phyloP scores from a whole-genome alignment of 192 early-diverging fungal genomes.

The Rhizophagus clarus region DNA sequence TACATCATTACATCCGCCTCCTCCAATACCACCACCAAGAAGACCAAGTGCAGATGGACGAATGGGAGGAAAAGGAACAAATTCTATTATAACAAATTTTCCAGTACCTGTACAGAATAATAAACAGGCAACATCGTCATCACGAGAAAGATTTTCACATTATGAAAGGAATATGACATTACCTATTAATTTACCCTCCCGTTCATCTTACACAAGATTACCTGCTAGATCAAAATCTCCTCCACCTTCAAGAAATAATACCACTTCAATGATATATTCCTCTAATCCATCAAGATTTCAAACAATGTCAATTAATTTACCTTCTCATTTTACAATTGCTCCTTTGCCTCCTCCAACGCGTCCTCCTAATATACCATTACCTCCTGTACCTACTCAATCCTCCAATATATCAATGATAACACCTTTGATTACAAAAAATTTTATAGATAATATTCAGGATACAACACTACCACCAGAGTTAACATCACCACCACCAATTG shows the following conservation, averaged over 20 bases:
- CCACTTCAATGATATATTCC: not conserved
- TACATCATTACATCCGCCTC: not conserved
- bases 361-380: slow-evolving; percentile 19
- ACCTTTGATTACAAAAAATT: not conserved
- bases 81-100: not conserved
- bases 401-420: not conserved
- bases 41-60: not conserved
- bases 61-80: not conserved
- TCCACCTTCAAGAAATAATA: not conserved
- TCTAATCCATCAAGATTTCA: not conserved
- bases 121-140: not conserved
- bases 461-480: not conserved
- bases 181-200: not conserved
- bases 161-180: not conserved
- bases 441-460: not conserved
- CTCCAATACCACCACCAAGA: slow-evolving; percentile 10
- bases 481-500: not conserved
- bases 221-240: not conserved
- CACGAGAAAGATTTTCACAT: not conserved
- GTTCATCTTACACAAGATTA: not conserved
- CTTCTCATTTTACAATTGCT: not conserved
- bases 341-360: slow-evolving; percentile 7
- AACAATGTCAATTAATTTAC: not conserved
- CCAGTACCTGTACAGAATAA: not conserved
- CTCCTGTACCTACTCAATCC: slow-evolving; percentile 1